These are phyloP conservation scores for Calocera viscosa DNA, from an alignment of 768 basidiomycete species.

Conservation along the genomic window DNA sequence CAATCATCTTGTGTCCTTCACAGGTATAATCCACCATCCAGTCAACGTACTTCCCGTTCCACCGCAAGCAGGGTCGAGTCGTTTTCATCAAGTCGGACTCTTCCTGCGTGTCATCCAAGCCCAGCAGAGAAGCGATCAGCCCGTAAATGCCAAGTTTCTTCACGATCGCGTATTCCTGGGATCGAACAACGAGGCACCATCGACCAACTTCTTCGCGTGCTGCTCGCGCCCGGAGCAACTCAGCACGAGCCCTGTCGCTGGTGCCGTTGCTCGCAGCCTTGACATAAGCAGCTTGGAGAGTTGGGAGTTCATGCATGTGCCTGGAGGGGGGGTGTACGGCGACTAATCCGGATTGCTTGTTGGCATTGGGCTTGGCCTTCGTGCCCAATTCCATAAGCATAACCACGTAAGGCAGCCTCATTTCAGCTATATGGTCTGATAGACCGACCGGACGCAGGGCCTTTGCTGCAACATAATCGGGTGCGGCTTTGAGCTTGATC, in stretches of 20 bases:
- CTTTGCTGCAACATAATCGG: background rate
- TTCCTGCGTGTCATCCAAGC: background rate
- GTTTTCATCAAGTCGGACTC: background rate
- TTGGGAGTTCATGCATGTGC: no score
- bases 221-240: no score
- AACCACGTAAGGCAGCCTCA: background rate
- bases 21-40: background rate
- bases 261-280: background rate
- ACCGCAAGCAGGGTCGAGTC: background rate
- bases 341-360: no score
- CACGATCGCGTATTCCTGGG: background rate
- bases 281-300: no score
- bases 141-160: background rate
- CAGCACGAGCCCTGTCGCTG: no score
- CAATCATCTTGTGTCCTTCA: no score
- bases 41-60: background rate
- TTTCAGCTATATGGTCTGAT: background rate
- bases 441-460: background rate
- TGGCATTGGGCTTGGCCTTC: background rate
- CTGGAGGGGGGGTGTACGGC: no score
- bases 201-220: background rate
- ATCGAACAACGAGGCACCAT: background rate
- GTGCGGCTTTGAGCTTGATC: background rate
- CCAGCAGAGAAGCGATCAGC: no score
- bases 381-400: background rate